Percentiles rank a stretch among this genome's conserved stretches.
Conservation (phyloP, 768 basidiomycete species). For the Naematelia encephala region DNA sequence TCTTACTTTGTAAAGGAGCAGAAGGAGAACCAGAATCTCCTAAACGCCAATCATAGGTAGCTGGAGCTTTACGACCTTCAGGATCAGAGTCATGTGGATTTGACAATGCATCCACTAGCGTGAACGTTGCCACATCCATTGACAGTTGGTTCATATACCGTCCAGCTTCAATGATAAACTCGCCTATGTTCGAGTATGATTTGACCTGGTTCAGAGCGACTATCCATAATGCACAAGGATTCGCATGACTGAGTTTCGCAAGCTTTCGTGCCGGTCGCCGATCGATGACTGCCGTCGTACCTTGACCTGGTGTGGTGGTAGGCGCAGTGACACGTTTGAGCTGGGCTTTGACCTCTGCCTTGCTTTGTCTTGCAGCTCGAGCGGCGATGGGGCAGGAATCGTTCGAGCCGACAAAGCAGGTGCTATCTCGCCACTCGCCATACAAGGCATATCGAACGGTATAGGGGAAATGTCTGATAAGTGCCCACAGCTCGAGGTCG, state of each 20-base stretch:
- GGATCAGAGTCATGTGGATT: constrained; percentile 52
- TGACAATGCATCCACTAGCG: constrained; percentile 80
- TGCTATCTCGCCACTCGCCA: constrained; percentile 88
- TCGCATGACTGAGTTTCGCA: constrained; percentile 89
- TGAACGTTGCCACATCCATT: constrained; percentile 85
- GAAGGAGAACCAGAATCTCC: neutral
- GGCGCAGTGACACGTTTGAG: constrained; percentile 70
- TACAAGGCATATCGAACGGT: constrained; percentile 84
- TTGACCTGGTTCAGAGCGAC: constrained; percentile 90
- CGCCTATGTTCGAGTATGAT: constrained; percentile 86
- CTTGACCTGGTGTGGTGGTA: constrained; percentile 52
- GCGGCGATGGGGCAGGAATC: constrained; percentile 32
- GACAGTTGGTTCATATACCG: constrained; percentile 88
- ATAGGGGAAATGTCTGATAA: constrained; percentile 74
- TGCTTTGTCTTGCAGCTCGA: constrained; percentile 63
- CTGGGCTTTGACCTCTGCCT: constrained; percentile 82
- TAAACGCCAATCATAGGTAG: neutral
- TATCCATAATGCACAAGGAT: constrained; percentile 84
- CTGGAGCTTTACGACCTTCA: neutral
- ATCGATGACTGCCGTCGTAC: constrained; percentile 19
- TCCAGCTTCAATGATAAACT: constrained; percentile 82
- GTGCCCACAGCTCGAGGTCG: constrained; percentile 87
- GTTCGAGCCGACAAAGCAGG: constrained; percentile 53
- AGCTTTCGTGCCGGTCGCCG: constrained; percentile 72
- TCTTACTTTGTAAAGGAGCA: constrained; percentile 28